Evolutionary conservation across 495 filamentous ascomycete genomes (phyloP), one percentile per base, ranked within the genome.

Genomic region (Hypoxylon intermedium): DNA sequence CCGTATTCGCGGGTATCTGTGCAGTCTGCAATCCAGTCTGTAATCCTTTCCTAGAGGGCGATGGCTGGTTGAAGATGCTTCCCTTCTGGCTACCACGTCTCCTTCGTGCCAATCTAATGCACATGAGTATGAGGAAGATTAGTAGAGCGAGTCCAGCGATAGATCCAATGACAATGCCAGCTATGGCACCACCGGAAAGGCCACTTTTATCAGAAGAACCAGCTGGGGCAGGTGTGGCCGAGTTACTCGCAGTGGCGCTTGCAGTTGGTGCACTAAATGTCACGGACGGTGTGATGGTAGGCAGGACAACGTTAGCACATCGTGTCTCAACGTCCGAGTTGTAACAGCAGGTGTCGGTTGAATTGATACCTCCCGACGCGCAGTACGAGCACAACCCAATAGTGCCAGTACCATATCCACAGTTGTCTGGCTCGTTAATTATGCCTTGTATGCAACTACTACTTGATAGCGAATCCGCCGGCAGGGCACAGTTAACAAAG

Each of bases 321-420:
- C 86, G 84, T 23, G 65, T 71, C 40, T 88, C 78, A 18, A 88
- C 85, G 61, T 91, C 81, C n/a, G 93, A 86, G 63, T 85, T 89
- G 50, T 89, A 85, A 68, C 95, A 99, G 77, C 95, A 99, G 0
- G 93, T 94, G 73, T 99, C 95, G 45, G 91, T 98, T 12, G 91
- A 86, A 74, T 96, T 97, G 33, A 87, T 83, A 21, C 92, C 91
- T 65, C 88, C 92, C 9, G 85, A 77, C 21, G 81, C 81, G 72
- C 95, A 99, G 67, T 92, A 96, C 12, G 85, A 82, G 75, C 95
- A 99, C 36, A 99, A 79, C 1, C 93, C 92, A 58, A 89, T 75
- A 0, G 91, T 83, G 72, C 95, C 98, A 13, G 83, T 76, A 24
- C 83, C 83, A 71, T 86, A 99, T 37, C 95, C 95, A 74, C 95